Conservation (phyloP, 306 rosid genomes). For the Prunus fruticosa region DNA sequence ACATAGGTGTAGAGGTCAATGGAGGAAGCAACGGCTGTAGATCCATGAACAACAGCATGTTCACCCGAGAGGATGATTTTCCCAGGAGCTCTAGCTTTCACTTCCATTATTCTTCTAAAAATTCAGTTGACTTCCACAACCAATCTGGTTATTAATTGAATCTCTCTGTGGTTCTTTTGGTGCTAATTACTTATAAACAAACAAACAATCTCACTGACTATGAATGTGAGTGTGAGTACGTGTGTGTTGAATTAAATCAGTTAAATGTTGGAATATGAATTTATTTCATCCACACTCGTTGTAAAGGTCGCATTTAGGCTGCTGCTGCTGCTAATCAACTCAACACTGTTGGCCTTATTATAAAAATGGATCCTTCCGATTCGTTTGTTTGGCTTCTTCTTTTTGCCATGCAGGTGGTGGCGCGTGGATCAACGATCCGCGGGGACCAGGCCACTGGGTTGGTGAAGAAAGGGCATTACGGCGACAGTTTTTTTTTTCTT, state of each 20-base stretch:
- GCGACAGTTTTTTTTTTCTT: too few species aligned
- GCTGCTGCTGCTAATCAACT: background rate
- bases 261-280: background rate
- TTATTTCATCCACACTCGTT: background rate
- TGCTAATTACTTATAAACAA: background rate
- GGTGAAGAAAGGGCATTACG: background rate
- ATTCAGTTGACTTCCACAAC: background rate
- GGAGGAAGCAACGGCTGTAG: constrained; percentile 91
- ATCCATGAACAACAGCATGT: constrained; percentile 97
- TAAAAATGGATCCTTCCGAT: background rate
- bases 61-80: constrained; percentile 85
- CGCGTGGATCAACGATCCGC: background rate
- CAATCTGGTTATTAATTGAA: background rate
- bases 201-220: too few species aligned
- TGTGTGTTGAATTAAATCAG: background rate
- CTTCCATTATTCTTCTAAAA: constrained; percentile 52
- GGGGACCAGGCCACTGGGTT: background rate
- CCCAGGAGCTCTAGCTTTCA: constrained; percentile 87
- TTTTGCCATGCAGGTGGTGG: background rate
- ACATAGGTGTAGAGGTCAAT: constrained; percentile 69
- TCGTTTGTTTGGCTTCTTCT: background rate
- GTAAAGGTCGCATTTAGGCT: background rate
- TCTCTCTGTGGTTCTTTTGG: background rate
- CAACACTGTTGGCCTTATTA: background rate
- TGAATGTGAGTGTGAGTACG: background rate